Percentiles rank a stretch among this genome's conserved stretches.
phyloP scores from a whole-genome alignment of 352 stramenopile genomes.

The Thraustochytrium sp. region DNA sequence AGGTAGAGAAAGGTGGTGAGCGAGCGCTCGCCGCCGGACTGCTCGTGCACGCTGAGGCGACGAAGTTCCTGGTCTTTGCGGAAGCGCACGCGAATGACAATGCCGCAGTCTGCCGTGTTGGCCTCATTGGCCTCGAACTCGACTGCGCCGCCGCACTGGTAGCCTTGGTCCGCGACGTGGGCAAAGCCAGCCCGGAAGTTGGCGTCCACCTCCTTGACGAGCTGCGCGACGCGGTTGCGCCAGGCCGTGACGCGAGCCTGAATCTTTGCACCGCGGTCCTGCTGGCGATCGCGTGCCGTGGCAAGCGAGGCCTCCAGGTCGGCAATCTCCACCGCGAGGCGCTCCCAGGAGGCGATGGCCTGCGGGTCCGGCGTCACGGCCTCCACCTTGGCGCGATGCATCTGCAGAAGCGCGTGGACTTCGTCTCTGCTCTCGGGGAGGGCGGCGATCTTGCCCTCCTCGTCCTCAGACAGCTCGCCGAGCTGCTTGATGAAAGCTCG shows the following conservation, averaged over 20 bases:
- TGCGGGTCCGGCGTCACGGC: no score
- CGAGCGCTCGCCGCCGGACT: slow-evolving; percentile 74
- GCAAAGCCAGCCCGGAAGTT: background rate
- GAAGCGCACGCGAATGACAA: slow-evolving; percentile 69
- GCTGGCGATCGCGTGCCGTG: no score
- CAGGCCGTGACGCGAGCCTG: background rate
- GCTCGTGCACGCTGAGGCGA: slow-evolving; percentile 63
- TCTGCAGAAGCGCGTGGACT: no score
- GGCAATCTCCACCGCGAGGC: no score
- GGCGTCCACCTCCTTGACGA: slow-evolving; percentile 34
- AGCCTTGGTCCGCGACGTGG: background rate
- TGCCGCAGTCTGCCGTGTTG: slow-evolving; percentile 65
- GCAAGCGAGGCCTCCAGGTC: no score
- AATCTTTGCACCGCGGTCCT: no score
- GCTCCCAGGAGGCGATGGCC: no score
- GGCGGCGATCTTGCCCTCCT: no score
- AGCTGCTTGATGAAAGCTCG: no score
- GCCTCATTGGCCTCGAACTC: slow-evolving; percentile 51
- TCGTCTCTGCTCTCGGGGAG: no score
- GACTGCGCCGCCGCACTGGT: slow-evolving; percentile 55
- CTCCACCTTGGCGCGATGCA: no score
- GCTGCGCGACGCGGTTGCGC: background rate
- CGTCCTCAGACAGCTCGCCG: no score
- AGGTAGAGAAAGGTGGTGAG: slow-evolving; percentile 84
- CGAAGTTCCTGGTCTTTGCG: slow-evolving; percentile 59